These are phyloP conservation scores for Aspergillus sp. DNA, from an alignment of 2,329 filamentous ascomycete genomes.

Conservation along the genomic window DNA sequence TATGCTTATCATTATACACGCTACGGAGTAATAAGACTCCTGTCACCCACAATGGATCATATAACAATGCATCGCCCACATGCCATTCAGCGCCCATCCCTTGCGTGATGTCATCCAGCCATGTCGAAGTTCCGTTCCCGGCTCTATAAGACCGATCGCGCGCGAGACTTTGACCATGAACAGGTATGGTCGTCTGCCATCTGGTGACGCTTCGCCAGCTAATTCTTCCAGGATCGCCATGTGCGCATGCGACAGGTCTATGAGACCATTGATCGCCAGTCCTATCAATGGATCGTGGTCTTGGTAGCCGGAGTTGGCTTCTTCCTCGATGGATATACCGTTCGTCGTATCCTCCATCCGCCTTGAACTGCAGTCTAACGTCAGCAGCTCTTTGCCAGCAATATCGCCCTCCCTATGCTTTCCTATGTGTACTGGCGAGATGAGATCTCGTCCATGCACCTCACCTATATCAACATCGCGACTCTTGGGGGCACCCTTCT, in stretches of 20 bases:
- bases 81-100: background rate
- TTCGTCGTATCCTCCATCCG: slow-evolving; percentile 9
- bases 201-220: background rate
- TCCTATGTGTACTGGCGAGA: slow-evolving; percentile 48
- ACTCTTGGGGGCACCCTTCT: slow-evolving; percentile 47
- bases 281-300: slow-evolving; percentile 43
- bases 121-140: slow-evolving; percentile 36
- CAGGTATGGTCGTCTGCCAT: slow-evolving; percentile 23
- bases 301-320: slow-evolving; percentile 50
- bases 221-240: slow-evolving; percentile 35
- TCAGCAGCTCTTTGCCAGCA: slow-evolving; percentile 47
- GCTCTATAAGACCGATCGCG: slow-evolving; percentile 44
- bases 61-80: too few relatives aligned
- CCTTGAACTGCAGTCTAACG: background rate
- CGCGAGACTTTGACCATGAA: slow-evolving; percentile 44
- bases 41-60: too few relatives aligned
- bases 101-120: background rate
- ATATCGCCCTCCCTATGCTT: slow-evolving; percentile 50
- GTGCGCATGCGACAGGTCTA: slow-evolving; percentile 45
- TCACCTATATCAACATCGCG: slow-evolving; percentile 45
- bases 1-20: too few relatives aligned
- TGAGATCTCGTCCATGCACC: slow-evolving; percentile 29
- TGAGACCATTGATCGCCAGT: slow-evolving; percentile 43
- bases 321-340: slow-evolving; percentile 48
- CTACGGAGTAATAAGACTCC: too few relatives aligned